Base-by-base conservation (phyloP, 176 grass and related monocot genomes). In the Paspalum vaginatum region DNA sequence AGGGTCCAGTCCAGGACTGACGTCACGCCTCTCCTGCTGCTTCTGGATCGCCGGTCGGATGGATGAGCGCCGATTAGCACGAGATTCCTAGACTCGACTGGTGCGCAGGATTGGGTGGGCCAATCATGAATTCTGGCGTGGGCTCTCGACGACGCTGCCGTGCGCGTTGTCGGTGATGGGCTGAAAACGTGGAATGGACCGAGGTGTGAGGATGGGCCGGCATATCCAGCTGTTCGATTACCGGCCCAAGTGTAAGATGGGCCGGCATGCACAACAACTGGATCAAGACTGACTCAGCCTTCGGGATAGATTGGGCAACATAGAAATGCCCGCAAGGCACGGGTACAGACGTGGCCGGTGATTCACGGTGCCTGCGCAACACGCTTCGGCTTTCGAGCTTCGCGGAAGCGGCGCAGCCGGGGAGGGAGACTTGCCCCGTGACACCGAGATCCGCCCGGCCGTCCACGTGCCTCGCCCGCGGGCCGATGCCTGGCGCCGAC, bases 291-390 rank as follows among this genome's bases (percentile, higher is more conserved):
- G 49, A 11, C n/a, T n/a, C n/a, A n/a, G n/a, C n/a, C n/a, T n/a
- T n/a, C n/a, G n/a, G n/a, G n/a, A n/a, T n/a, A n/a, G n/a, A n/a
- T n/a, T n/a, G n/a, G n/a, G n/a, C n/a, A n/a, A n/a, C n/a, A n/a
- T n/a, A n/a, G n/a, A n/a, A n/a, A n/a, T n/a, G n/a, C n/a, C n/a
- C n/a, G n/a, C n/a, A n/a, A n/a, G n/a, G n/a, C n/a, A n/a, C n/a
- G n/a, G n/a, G n/a, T n/a, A n/a, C n/a, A n/a, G 25, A 74, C 49
- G 80, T 65, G 68, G 80, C 32, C 21, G 58, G 58, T 83, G 74
- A 72, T 72, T 50, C 66, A 24, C 16, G 18, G 47, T 18, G 55
- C 63, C 66, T 20, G 21, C 38, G 37, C 76, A 11, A 53, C 76
- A 51, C 41, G 3, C 42, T 15, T 20, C 24, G 4, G 10, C 2